Evolutionary conservation across 1,139 yeast genomes (phyloP).

Genomic region (Candida tropicalis): DNA sequence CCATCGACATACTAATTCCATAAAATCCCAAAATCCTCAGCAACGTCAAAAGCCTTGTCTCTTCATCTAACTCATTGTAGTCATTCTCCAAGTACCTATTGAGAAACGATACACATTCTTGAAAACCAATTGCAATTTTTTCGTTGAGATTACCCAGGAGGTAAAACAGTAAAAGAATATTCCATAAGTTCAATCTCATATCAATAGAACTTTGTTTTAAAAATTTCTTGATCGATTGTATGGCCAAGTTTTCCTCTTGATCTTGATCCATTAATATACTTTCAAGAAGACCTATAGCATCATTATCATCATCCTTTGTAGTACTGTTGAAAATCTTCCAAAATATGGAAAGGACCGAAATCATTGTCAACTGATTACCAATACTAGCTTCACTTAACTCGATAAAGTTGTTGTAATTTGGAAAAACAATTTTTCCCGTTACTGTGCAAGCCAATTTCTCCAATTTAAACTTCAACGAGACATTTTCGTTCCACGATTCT

Average conservation of each 20-base stretch:
- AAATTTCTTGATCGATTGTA: constrained; percentile 57
- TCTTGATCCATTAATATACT: constrained; percentile 40
- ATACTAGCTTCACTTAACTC: constrained; percentile 54
- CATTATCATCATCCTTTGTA: constrained; percentile 37
- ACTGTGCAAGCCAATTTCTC: constrained; percentile 22
- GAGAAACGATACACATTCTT: constrained; percentile 41
- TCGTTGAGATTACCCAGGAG: constrained; percentile 38
- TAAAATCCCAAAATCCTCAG: constrained; percentile 35
- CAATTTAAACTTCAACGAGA: constrained; percentile 27
- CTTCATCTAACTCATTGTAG: constrained; percentile 15
- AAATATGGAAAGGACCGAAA: constrained; percentile 68
- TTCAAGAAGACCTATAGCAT: constrained; percentile 58
- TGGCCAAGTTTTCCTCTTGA: constrained; percentile 23
- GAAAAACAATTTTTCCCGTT: constrained; percentile 20
- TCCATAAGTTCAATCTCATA: constrained; percentile 76
- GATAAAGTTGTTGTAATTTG: constrained; percentile 65
- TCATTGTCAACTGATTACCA: constrained; percentile 63
- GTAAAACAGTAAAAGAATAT: constrained; percentile 66
- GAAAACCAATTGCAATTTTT: constrained; percentile 58
- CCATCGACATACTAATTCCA: constrained; percentile 29
- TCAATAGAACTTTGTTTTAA: constrained; percentile 65
- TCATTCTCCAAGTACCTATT: constrained; percentile 21
- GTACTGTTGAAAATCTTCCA: constrained; percentile 54
- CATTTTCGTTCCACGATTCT: constrained; percentile 34
- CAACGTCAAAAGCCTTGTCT: constrained; percentile 23